Evolutionary conservation across 805 yeast species (phyloP).

Genomic region (Barnettozyma sp.): DNA sequence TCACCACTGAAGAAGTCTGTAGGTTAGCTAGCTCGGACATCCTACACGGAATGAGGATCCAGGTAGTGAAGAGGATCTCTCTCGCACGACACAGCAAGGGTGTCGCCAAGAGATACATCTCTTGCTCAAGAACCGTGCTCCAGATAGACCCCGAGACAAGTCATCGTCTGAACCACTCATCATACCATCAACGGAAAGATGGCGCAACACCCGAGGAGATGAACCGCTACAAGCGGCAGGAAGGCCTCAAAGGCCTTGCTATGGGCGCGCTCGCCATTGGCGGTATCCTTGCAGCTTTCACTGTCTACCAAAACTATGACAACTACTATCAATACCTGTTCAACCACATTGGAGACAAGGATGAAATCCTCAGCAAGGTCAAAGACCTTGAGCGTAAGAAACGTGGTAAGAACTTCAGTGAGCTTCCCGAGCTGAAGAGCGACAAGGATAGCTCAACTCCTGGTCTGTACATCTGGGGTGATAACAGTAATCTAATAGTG

Average conservation of each 20-base stretch:
- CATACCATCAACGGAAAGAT: conserved; percentile 8
- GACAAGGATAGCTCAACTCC: conserved; percentile 37
- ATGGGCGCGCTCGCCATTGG: conserved; percentile 14
- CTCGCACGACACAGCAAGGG: too few relatives aligned
- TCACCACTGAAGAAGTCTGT: too few relatives aligned
- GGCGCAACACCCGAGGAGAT: conserved; percentile 17
- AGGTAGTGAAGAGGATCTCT: too few relatives aligned
- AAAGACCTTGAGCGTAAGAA: conserved; percentile 20
- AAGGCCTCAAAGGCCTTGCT: conserved; percentile 18
- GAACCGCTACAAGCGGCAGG: conserved; percentile 13
- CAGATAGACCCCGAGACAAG: conserved; percentile 5
- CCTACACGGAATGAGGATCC: too few relatives aligned
- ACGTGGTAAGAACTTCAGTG: conserved; percentile 17
- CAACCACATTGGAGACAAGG: conserved; percentile 20
- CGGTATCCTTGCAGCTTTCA: conserved; percentile 5
- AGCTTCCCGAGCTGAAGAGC: conserved; percentile 27
- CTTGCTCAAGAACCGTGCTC: not conserved
- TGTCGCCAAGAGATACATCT: conserved; percentile 1
- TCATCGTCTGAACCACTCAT: conserved; percentile 6
- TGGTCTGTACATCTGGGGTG: conserved; percentile 63
- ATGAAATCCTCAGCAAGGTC: conserved; percentile 26
- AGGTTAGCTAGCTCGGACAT: too few relatives aligned
- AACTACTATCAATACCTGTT: conserved; percentile 3
- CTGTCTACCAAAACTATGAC: conserved; percentile 9
- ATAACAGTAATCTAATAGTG: conserved; percentile 35